A percentile compares a stretch with the other conserved stretches of the same genome.
Conservation (phyloP, 441 rosid species). For the Syzygium syzygioides region DNA sequence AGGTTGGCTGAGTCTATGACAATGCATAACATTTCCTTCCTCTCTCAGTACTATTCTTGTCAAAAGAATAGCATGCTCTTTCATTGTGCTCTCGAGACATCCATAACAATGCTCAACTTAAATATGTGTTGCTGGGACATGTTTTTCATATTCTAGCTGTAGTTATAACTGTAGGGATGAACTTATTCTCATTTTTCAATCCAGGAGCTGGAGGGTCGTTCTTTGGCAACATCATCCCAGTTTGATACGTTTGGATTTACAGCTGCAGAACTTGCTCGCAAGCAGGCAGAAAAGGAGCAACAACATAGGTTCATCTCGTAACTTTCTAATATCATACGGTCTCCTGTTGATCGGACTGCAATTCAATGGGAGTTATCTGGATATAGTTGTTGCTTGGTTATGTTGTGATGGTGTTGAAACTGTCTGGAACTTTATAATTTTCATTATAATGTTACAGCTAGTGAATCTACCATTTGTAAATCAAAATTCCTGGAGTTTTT, state of each 20-base stretch:
- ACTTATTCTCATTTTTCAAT: slow-evolving; percentile 10
- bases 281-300: slow-evolving; percentile 88
- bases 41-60: neutral
- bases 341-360: neutral
- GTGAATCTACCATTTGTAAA: neutral
- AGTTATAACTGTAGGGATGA: neutral
- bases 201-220: slow-evolving; percentile 79
- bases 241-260: slow-evolving; percentile 99
- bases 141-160: neutral
- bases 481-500: neutral
- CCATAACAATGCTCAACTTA: neutral
- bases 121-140: neutral
- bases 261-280: slow-evolving; percentile 81
- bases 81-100: neutral
- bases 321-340: neutral
- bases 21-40: neutral
- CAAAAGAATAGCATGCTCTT: neutral
- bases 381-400: neutral
- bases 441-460: neutral
- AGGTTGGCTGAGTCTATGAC: neutral
- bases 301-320: slow-evolving; percentile 48
- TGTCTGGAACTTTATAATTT: neutral
- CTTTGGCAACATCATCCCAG: slow-evolving; percentile 66
- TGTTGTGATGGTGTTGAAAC: neutral
- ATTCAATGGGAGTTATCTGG: neutral